A percentile compares a stretch with the other conserved stretches of the same genome.
phyloP scores from a whole-genome alignment of 768 basidiomycete genomes.

The Calocera cornea region DNA sequence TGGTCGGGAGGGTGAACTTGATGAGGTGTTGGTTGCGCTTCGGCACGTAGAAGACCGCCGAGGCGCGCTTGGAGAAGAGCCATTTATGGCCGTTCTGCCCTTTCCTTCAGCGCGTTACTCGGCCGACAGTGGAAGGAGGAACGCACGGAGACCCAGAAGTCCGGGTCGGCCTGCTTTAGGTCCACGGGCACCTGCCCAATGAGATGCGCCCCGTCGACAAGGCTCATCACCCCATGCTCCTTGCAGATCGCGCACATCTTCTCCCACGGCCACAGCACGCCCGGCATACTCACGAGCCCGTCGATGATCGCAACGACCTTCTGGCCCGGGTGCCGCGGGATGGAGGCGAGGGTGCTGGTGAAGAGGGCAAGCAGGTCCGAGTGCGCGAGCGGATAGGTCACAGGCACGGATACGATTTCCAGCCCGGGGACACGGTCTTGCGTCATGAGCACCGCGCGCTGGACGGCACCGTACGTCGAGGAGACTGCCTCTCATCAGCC shows the following conservation, averaged over 20 bases:
- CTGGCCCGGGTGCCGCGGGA: constrained; percentile 20
- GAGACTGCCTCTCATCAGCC: constrained; percentile 27
- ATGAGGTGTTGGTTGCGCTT: constrained; percentile 50
- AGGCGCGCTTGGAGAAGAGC: constrained; percentile 56
- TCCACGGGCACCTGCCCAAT: constrained; percentile 56
- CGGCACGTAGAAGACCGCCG: constrained; percentile 66
- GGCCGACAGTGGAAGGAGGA: not conserved
- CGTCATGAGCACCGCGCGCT: constrained; percentile 41
- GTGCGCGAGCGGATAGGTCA: constrained; percentile 46
- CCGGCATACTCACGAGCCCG: constrained; percentile 48
- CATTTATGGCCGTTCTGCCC: constrained; percentile 74
- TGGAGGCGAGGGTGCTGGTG: constrained; percentile 25
- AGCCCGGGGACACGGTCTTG: constrained; percentile 28
- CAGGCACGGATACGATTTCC: constrained; percentile 31
- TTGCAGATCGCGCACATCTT: constrained; percentile 51
- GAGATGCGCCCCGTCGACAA: constrained; percentile 69
- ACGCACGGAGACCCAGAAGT: constrained; percentile 67
- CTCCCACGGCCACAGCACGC: constrained; percentile 54
- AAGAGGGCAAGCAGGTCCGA: constrained; percentile 41
- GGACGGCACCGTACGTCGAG: constrained; percentile 45
- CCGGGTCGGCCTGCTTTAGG: constrained; percentile 42
- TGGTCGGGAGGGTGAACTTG: constrained; percentile 45
- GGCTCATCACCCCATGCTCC: constrained; percentile 45
- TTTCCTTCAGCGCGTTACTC: not conserved
- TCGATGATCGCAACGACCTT: constrained; percentile 61